Evolutionary conservation across 164 flowering plant genomes (phyloP).

Genomic region (Chloranthus sessilifolius): DNA sequence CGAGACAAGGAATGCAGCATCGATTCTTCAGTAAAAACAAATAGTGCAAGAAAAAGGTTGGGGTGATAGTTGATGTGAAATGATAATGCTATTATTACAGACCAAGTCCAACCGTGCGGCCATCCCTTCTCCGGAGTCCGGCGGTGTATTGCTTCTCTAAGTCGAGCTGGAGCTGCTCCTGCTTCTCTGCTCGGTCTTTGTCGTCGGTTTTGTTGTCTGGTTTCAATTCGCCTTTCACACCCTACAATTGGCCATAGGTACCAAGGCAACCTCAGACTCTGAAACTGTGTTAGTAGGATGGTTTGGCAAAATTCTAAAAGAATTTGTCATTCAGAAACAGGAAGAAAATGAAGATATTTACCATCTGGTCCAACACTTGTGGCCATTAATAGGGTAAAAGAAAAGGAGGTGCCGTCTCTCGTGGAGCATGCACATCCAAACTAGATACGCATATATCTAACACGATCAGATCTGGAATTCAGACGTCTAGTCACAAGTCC

Average conservation of each 20-base stretch:
- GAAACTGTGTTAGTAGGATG: conserved; percentile 76
- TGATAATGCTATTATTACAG: conserved; percentile 46
- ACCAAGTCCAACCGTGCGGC: conserved; percentile 96
- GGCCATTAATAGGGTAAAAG: not conserved
- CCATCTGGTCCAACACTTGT: conserved; percentile 1
- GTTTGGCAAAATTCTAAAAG: conserved; percentile 20
- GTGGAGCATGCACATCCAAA: too few relatives aligned
- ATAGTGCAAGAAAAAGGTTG: conserved; percentile 5
- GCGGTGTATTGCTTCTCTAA: conserved; percentile 97
- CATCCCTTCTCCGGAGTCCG: conserved; percentile 87
- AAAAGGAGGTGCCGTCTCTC: too few relatives aligned
- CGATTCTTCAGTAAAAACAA: not conserved
- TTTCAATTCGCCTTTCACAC: conserved; percentile 77
- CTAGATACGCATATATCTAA: too few relatives aligned
- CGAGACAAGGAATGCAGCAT: not conserved
- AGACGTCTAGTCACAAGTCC: too few relatives aligned
- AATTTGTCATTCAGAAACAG: not conserved
- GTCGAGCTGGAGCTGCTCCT: conserved; percentile 71
- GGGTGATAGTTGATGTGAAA: not conserved
- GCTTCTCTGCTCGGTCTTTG: conserved; percentile 55
- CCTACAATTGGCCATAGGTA: conserved; percentile 97
- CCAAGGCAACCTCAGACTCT: conserved; percentile 99
- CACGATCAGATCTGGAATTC: too few relatives aligned
- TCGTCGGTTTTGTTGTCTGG: conserved; percentile 34
- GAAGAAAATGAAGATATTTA: conserved; percentile 8